Evolutionary conservation across 805 yeast species (phyloP).

Genomic region (Hanseniaspora thailandica): DNA sequence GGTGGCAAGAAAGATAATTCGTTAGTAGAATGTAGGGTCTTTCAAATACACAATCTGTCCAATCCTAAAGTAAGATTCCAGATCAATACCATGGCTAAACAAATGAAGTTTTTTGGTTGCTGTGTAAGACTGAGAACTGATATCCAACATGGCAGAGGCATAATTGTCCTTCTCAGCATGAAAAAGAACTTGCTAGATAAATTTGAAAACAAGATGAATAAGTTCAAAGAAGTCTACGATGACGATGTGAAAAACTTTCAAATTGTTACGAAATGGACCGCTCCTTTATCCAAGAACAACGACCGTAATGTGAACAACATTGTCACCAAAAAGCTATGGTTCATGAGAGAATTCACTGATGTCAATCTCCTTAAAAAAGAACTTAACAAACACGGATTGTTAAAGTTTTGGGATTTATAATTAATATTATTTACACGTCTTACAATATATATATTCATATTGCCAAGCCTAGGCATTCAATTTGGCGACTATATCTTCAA

Average conservation of each 20-base stretch:
- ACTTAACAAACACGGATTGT: constrained; percentile 42
- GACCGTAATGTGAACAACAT: constrained; percentile 14
- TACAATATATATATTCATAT: background rate
- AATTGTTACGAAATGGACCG: constrained; percentile 45
- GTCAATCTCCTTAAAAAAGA: constrained; percentile 42
- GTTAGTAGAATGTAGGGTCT: constrained; percentile 36
- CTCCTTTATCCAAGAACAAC: background rate
- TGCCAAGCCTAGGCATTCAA: background rate
- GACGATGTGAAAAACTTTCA: constrained; percentile 34
- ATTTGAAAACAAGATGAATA: constrained; percentile 51
- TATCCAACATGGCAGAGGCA: constrained; percentile 60
- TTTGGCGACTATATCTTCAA: constrained; percentile 37
- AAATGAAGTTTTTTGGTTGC: constrained; percentile 54
- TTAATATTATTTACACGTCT: background rate
- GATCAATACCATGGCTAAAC: constrained; percentile 70
- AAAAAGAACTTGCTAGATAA: constrained; percentile 50
- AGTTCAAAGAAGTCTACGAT: constrained; percentile 24
- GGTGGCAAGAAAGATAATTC: background rate
- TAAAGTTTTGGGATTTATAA: constrained; percentile 45
- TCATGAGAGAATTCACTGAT: constrained; percentile 41
- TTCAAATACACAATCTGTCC: constrained; percentile 39
- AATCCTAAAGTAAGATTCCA: constrained; percentile 63
- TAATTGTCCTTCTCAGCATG: constrained; percentile 52
- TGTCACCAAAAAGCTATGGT: constrained; percentile 38
- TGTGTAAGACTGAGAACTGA: constrained; percentile 44